Evolutionary conservation across 257 asterid species (phyloP), one percentile per base, ranked within the genome.

Genomic region (Nicotiana paniculata): DNA sequence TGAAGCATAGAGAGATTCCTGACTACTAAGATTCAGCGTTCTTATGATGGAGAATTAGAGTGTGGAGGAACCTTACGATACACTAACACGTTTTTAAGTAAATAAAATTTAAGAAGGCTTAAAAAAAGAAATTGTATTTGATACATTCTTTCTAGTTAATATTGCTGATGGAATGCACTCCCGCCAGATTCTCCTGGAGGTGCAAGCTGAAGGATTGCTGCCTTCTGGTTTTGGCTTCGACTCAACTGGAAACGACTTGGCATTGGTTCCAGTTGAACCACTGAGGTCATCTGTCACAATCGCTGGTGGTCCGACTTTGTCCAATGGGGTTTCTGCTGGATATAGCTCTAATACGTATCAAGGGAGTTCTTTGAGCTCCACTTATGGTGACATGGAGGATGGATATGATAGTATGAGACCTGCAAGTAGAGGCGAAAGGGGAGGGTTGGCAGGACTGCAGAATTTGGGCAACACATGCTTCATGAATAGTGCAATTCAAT

Each of bases 391-490:
- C 84, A 82, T 86, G 89, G 98, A 92, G 67, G 93, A 94, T 86
- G 93, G 89, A 76, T 82, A 74, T 82, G 92, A 92, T 48, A 85
- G 74, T 85, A 83, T 84, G 30, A 92, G 85, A 85, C 82, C 84
- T 28, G 82, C 79, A 63, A 77, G 89, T n/a, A 90, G 88, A 87
- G 92, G 88, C 57, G 97, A 91, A n/a, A 87, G 82, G 79, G 92
- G 95, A 82, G 99, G 99, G 67, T 83, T 96, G 87, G 98, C 97
- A 68, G 99, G 99, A 82, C 69, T 96, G 90, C 97, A 92, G 67
- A 96, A 96, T 87, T 87, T 96, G 90, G 99, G 99, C 82, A 96
- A 96, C 84, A 96, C 99, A 63, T 96, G 99, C 91, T 96, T 96
- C 88, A 96, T 96, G 99, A 96, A 96, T 84, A 96, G 99, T 88